These are phyloP conservation scores for Pneumocystis jirovecii DNA, from an alignment of 1,139 yeast genomes.

Conservation along the genomic window DNA sequence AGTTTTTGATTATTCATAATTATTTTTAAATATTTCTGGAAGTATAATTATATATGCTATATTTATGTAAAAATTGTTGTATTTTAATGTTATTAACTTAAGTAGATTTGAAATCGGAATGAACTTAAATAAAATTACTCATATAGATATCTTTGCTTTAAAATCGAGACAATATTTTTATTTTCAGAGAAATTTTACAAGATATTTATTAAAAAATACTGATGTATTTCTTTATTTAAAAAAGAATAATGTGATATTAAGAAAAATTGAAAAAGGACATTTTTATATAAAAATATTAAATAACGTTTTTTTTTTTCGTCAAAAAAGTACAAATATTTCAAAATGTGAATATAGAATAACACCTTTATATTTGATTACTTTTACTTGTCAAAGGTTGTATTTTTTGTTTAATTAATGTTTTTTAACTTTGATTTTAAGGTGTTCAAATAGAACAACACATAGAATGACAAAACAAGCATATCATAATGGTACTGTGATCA, in stretches of 20 bases:
- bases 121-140: not conserved
- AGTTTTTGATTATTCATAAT: not conserved
- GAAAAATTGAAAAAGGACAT: not conserved
- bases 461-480: slow-evolving; percentile 84
- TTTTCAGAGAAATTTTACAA: not conserved
- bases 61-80: no score
- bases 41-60: not conserved
- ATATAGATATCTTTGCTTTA: not conserved
- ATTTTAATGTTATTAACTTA: no score
- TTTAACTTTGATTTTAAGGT: slow-evolving; percentile 19
- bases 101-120: not conserved
- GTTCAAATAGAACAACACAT: slow-evolving; percentile 73
- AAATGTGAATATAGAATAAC: slow-evolving; percentile 21
- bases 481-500: slow-evolving; percentile 67
- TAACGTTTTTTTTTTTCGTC: not conserved
- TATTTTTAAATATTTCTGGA: not conserved
- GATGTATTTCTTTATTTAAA: not conserved
- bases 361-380: slow-evolving; percentile 73
- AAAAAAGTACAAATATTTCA: not conserved
- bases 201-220: not conserved
- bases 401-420: not conserved
- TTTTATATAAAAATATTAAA: not conserved
- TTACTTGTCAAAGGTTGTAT: slow-evolving; percentile 59
- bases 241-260: not conserved
- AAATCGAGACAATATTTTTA: not conserved